Evolutionary conservation across 2,329 filamentous ascomycete genomes (phyloP), one percentile per base, ranked within the genome.

Genomic region (Alternaria arborescens): DNA sequence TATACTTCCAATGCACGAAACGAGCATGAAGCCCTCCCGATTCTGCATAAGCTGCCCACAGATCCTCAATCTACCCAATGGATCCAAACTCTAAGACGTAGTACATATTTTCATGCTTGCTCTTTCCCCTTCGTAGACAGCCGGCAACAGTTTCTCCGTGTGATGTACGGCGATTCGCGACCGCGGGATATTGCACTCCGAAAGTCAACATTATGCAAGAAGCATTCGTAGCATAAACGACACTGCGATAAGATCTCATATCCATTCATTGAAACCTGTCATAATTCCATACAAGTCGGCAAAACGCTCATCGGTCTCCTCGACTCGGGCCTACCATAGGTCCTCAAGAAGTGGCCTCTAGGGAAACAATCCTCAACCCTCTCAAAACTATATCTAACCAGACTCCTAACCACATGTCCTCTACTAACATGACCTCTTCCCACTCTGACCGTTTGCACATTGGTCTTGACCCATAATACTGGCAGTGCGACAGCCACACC

Each of bases 401-500:
- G 32, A 30, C 55, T 58, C 5, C 55, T 30, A 6, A 58, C 55
- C 2, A 58, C 38, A 24, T 58, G 51, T n/a, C 55, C 55, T 38
- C 55, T 58, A 8, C 55, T 50, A 2, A 58, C 38, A 38, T 58
- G 51, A 4, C 55, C 55, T 26, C 55, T 58, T 3, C 55, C 55
- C 4, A 58, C 55, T 2, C 55, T 43, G 10, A 58, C 52, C 24
- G 55, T 52, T 8, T 44, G 50, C 20, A 58, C 51, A 30, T 58
- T 52, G 3, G 26, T 42, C 32, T 52, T 52, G 11, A 58, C 55
- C 55, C 55, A 58, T 5, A 54, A 42, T 8, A 58, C 30, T 2
- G 55, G 55, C 43, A 58, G 52, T 14, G 52, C 42, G 20, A 58
- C 55, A 30, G 55, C 55, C 26, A 58, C 52, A 34, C 52, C 51